A percentile compares a stretch with the other conserved stretches of the same genome.
phyloP scores from a whole-genome alignment of 495 filamentous ascomycete genomes.

The Penicillium odoratum region DNA sequence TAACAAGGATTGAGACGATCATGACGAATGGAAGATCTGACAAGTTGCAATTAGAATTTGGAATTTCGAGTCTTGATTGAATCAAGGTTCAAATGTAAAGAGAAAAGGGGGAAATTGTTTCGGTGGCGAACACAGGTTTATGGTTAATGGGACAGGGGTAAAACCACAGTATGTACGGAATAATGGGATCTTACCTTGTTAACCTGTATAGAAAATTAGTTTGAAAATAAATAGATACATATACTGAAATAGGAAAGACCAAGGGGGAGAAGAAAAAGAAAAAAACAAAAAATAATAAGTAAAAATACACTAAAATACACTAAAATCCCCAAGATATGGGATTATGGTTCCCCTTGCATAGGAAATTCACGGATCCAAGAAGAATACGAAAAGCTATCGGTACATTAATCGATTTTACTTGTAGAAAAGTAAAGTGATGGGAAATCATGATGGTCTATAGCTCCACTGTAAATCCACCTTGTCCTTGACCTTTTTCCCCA shows the following conservation, averaged over 20 bases:
- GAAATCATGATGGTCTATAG: conserved; percentile 7
- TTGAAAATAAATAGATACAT: not conserved
- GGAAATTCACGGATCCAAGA: not conserved
- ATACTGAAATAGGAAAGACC: not conserved
- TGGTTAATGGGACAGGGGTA: not conserved
- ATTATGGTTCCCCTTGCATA: conserved; percentile 20
- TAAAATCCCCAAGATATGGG: not conserved
- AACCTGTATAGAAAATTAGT: not conserved
- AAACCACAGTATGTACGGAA: no score
- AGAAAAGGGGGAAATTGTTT: not conserved
- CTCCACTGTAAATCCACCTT: conserved; percentile 15
- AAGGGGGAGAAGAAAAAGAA: not conserved
- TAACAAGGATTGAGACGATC: not conserved
- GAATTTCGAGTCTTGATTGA: not conserved
- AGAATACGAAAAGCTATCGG: not conserved
- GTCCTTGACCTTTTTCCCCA: conserved; percentile 21
- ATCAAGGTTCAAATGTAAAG: not conserved
- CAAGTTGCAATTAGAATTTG: not conserved
- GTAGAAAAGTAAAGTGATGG: not conserved
- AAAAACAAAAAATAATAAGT: not conserved
- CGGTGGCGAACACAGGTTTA: not conserved
- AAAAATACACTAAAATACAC: not conserved
- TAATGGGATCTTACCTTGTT: no score
- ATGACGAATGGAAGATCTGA: not conserved
- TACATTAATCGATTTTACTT: not conserved